Evolutionary conservation across 108 stramenopile genomes (phyloP), one percentile per base, ranked within the genome.

Genomic region (Schizochytrium sp.): DNA sequence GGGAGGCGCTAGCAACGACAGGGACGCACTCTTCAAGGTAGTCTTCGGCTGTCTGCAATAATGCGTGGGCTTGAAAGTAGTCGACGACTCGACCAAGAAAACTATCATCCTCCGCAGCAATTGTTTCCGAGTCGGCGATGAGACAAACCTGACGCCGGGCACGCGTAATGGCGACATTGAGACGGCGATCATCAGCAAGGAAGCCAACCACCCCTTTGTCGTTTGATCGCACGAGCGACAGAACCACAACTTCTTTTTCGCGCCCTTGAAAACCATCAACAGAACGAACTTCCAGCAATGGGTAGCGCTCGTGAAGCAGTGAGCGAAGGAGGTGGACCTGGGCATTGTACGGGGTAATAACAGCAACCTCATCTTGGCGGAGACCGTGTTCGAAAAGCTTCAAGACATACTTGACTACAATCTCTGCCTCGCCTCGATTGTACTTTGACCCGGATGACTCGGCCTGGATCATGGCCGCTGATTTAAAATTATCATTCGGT

Each of bases 261-360:
- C 98, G 98, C 16, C 98, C 99, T 89, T 99, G 99, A 87, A 98
- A 99, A 14, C 98, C 98, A 92, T 99, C 99, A 12, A 99, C 98
- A 48, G 96, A 95, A 28, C 96, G 93, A 44, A 98, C 96, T 60
- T 98, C 98, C 72, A 99, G 76, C 18, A 91, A 95, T 18, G 96
- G 95, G 43, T 89, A 91, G 19, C 95, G 94, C 53, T 91, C 90
- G 25, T 93, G 93, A 25, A 92, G 93, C 29, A 89, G 58, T 5
- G 90, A 92, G 28, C 96, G 90, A 43, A 97, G 89, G 5, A 96
- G 88, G 87, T 96, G 95, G 5, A 98, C 97, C 91, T 99, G 99
- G 25, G 97, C 99, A 92, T 99, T 99, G 96, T 99, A 99, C 4
- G 99, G 99, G 23, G 99, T 96, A 87, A 99, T 97, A 23, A 99